Evolutionary conservation across 805 yeast genomes (phyloP).

Genomic region (Yarrowia keelungensis): DNA sequence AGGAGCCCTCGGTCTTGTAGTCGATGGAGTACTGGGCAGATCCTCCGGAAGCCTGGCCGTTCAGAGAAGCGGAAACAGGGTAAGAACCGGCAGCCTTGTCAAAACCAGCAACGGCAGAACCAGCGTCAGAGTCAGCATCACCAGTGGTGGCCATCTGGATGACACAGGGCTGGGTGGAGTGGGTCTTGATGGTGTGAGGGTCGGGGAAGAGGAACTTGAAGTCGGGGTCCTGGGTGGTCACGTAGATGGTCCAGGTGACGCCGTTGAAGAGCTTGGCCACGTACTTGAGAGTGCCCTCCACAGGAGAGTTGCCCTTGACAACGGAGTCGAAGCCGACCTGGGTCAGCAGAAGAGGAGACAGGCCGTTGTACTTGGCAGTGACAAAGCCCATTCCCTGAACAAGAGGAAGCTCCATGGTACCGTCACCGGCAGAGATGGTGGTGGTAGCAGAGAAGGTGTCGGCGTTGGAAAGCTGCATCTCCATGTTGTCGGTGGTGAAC

Average conservation of each 20-base stretch:
- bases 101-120: constrained; percentile 53
- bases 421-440: constrained; percentile 47
- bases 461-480: constrained; percentile 52
- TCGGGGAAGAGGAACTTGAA: constrained; percentile 49
- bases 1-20: constrained; percentile 60
- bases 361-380: constrained; percentile 61
- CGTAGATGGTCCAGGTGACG: constrained; percentile 61
- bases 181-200: constrained; percentile 51
- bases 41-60: constrained; percentile 58
- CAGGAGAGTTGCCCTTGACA: constrained; percentile 49
- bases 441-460: constrained; percentile 61
- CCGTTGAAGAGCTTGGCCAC: constrained; percentile 53
- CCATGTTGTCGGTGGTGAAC: constrained; percentile 41
- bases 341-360: constrained; percentile 57
- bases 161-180: constrained; percentile 53
- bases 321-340: constrained; percentile 57
- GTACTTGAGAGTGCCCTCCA: constrained; percentile 52
- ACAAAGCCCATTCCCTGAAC: constrained; percentile 86
- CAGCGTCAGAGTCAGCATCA: constrained; percentile 48
- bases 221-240: constrained; percentile 48
- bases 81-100: constrained; percentile 76
- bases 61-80: constrained; percentile 57
- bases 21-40: constrained; percentile 58
- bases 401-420: constrained; percentile 61
- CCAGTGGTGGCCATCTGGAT: constrained; percentile 60